Conservation (phyloP, 2,329 filamentous ascomycete genomes). For the Diaporthe sp. region DNA sequence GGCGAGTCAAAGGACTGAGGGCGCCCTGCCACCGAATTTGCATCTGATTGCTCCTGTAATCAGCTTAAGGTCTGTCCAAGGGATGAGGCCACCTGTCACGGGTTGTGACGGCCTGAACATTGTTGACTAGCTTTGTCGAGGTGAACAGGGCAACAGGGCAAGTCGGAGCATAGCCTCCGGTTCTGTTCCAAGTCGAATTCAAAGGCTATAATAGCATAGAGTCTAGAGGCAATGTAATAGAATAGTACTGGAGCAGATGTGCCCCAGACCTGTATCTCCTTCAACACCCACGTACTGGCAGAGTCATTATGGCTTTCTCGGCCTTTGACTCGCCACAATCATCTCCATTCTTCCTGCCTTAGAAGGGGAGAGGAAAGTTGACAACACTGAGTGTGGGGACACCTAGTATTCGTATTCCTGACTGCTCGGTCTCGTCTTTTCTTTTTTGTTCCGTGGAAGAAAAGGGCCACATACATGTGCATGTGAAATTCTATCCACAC, state of each 20-base stretch:
- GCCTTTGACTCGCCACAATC: too few relatives aligned
- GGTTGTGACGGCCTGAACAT: not conserved
- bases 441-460: too few relatives aligned
- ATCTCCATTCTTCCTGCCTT: too few relatives aligned
- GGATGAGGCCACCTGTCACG: not conserved
- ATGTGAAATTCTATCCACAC: not conserved
- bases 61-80: not conserved
- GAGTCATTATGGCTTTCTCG: not conserved
- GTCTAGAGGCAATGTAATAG: not conserved
- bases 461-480: too few relatives aligned
- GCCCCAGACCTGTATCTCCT: not conserved
- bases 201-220: not conserved
- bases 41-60: not conserved
- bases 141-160: too few relatives aligned
- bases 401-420: not conserved
- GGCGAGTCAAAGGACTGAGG: not conserved
- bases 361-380: too few relatives aligned
- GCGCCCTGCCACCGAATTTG: not conserved
- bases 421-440: not conserved
- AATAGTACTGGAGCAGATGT: not conserved
- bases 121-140: accelerated
- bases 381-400: not conserved
- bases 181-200: too few relatives aligned
- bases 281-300: not conserved
- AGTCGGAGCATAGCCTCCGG: not conserved